phyloP scores from a whole-genome alignment of 108 stramenopile species.

The Conticribra guillardii region DNA sequence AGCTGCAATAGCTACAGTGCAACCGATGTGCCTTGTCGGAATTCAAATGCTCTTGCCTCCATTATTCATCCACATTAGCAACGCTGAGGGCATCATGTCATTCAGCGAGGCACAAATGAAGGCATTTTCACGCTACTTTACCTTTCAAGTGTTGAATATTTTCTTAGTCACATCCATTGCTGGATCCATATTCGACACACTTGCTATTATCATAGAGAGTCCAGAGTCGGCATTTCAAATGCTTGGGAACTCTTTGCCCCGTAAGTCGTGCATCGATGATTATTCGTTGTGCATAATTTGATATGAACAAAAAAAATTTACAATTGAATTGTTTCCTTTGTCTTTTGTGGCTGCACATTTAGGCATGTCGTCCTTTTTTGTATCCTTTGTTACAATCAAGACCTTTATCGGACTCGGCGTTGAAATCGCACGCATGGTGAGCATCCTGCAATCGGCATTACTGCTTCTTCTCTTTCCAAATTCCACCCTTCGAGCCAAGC shows the following conservation, averaged over 20 bases:
- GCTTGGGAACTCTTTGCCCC: slow-evolving; percentile 90
- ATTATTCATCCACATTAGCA: slow-evolving; percentile 76
- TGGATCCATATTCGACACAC: slow-evolving; percentile 87
- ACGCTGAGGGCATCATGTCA: slow-evolving; percentile 76
- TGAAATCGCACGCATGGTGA: slow-evolving; percentile 78
- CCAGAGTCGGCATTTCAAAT: slow-evolving; percentile 88
- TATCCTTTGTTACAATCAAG: slow-evolving; percentile 89
- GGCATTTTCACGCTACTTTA: slow-evolving; percentile 90
- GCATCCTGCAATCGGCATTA: slow-evolving; percentile 66
- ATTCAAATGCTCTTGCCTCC: slow-evolving; percentile 88
- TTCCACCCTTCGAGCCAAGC: slow-evolving; percentile 73
- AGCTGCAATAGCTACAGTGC: slow-evolving; percentile 80
- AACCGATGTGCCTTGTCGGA: slow-evolving; percentile 83
- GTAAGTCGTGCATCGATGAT: no score
- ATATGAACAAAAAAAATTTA: no score
- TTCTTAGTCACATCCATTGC: slow-evolving; percentile 94
- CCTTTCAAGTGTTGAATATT: slow-evolving; percentile 89
- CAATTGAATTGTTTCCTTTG: no score
- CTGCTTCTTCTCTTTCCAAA: slow-evolving; percentile 75
- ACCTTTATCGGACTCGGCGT: slow-evolving; percentile 87
- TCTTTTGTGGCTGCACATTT: no score
- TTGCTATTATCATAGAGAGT: slow-evolving; percentile 82
- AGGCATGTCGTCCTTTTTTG: slow-evolving; percentile 88
- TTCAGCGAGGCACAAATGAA: slow-evolving; percentile 89
- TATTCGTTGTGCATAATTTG: no score